phyloP scores from a whole-genome alignment of 148 eudicot genomes.

The Cornus suecica region DNA sequence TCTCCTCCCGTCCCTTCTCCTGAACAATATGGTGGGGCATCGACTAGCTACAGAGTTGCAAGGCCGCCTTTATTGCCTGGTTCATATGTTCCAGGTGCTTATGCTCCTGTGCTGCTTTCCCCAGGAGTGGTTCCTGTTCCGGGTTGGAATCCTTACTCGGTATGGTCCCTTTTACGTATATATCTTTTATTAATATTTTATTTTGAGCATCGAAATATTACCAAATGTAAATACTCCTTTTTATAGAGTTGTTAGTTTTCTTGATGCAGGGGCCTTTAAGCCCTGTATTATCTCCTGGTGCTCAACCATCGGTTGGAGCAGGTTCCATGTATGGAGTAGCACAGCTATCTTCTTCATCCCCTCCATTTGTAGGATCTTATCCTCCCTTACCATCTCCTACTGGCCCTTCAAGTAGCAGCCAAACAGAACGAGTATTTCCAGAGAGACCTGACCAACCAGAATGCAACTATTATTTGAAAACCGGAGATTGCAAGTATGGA shows the following conservation, averaged over 20 bases:
- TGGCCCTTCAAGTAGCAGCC: conserved; percentile 36
- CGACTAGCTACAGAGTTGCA: conserved; percentile 51
- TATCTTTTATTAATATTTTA: too few species aligned
- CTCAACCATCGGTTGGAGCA: conserved; percentile 54
- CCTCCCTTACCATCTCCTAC: conserved; percentile 39
- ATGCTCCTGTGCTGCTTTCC: conserved; percentile 70
- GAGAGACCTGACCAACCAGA: conserved; percentile 79
- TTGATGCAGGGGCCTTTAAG: conserved; percentile 70
- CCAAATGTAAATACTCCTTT: not conserved
- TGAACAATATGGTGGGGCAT: conserved; percentile 45
- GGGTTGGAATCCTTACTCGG: conserved; percentile 84
- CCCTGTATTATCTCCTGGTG: conserved; percentile 74
- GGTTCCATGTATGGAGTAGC: conserved; percentile 64
- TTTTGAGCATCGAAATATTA: not conserved
- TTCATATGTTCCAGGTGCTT: conserved; percentile 73
- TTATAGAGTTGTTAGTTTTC: conserved; percentile 7
- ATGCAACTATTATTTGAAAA: conserved; percentile 77
- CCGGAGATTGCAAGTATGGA: conserved; percentile 84
- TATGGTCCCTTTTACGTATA: too few species aligned
- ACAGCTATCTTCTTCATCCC: conserved; percentile 57
- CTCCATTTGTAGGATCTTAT: conserved; percentile 56
- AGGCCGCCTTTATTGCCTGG: conserved; percentile 79
- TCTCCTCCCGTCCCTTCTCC: conserved; percentile 63
- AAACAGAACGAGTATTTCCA: conserved; percentile 55
- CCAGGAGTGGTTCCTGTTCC: conserved; percentile 84